Conservation (phyloP, 2,329 filamentous ascomycete species). For the Aspergillus fumigatiaffinis region DNA sequence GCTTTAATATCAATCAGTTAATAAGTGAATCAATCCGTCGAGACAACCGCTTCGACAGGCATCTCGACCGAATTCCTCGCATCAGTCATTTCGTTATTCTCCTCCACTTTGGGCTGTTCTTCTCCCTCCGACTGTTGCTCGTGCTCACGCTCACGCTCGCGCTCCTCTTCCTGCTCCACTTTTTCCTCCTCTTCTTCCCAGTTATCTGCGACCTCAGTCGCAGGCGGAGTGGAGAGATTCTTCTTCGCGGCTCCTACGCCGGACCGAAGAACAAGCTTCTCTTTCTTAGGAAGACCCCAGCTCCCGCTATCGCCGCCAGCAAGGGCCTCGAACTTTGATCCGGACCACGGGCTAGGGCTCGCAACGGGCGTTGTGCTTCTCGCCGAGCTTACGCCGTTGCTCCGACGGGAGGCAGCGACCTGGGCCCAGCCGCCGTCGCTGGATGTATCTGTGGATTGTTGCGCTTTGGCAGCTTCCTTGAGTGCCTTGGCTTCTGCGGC, state of each 20-base stretch:
- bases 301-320: slow-evolving; percentile 17
- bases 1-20: background rate
- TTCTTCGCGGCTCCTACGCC: slow-evolving; percentile 32
- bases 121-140: slow-evolving; percentile 8
- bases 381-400: slow-evolving; percentile 20
- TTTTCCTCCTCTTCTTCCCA: slow-evolving; percentile 46
- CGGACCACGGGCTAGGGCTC: slow-evolving; percentile 16
- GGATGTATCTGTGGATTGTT: slow-evolving; percentile 8
- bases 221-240: slow-evolving; percentile 17
- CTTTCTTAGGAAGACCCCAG: slow-evolving; percentile 22
- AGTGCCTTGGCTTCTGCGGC: slow-evolving; percentile 33
- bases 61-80: background rate
- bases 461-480: slow-evolving; percentile 26
- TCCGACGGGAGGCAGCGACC: slow-evolving; percentile 33
- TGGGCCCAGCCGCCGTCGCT: slow-evolving; percentile 38
- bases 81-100: background rate
- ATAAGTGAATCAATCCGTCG: background rate
- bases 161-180: slow-evolving; percentile 35
- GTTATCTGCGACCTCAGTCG: slow-evolving; percentile 38
- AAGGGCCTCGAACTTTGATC: slow-evolving; percentile 31
- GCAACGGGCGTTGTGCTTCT: slow-evolving; percentile 21
- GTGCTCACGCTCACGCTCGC: slow-evolving; percentile 16
- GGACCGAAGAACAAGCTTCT: slow-evolving; percentile 33
- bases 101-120: background rate
- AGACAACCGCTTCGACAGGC: background rate